phyloP scores from a whole-genome alignment of 2,329 filamentous ascomycete genomes.

The Aspergillus uvarum region DNA sequence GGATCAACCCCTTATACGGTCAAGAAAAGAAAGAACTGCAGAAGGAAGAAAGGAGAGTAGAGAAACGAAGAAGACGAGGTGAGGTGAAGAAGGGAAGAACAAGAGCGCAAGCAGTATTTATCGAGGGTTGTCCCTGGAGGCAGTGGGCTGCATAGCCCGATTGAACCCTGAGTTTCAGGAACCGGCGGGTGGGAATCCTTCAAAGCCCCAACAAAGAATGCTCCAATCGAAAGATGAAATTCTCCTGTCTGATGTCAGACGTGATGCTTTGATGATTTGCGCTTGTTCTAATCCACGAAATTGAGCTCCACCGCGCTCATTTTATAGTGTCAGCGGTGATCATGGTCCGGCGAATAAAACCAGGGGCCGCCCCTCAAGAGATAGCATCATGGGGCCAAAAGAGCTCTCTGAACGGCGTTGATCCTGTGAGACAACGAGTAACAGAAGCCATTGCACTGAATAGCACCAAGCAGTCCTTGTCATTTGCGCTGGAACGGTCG shows the following conservation, averaged over 20 bases:
- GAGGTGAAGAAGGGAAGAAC: background rate
- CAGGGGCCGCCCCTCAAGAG: background rate
- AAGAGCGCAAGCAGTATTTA: background rate
- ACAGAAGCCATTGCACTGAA: background rate
- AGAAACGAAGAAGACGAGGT: background rate
- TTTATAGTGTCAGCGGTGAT: background rate
- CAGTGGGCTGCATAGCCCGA: background rate
- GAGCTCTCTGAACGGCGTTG: background rate
- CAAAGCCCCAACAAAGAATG: background rate
- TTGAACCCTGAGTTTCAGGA: background rate
- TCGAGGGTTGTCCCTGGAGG: background rate
- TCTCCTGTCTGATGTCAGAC: background rate
- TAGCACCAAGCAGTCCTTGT: background rate
- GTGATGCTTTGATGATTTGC: background rate
- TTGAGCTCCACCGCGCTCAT: background rate
- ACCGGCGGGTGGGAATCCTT: background rate
- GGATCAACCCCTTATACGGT: background rate
- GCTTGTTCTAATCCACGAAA: background rate
- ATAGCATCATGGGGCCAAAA: slow-evolving; percentile 4
- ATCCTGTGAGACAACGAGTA: background rate
- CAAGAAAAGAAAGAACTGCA: background rate
- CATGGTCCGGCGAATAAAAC: background rate
- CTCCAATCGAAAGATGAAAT: background rate
- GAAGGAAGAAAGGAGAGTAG: background rate
- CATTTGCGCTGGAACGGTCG: background rate